A percentile compares a stretch with the other conserved stretches of the same genome.
These are phyloP conservation scores for Flaveria trinervia DNA, from an alignment of 129 eudicot genomes.

Conservation along the genomic window DNA sequence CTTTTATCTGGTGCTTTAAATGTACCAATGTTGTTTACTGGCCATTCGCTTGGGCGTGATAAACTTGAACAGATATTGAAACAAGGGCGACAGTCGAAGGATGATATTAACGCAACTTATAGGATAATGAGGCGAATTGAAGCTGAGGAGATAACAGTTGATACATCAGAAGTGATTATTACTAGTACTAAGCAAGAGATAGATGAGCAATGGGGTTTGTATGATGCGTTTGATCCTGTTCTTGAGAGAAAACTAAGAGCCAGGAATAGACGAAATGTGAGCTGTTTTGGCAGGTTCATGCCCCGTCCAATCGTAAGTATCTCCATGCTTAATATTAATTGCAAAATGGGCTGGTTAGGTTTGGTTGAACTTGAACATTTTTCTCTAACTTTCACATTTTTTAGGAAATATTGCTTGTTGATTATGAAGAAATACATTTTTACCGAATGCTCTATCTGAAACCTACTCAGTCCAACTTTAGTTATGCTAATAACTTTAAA, in stretches of 20 bases:
- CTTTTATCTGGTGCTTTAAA: constrained; percentile 78
- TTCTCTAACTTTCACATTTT: not conserved
- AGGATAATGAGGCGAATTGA: constrained; percentile 85
- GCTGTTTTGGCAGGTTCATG: constrained; percentile 78
- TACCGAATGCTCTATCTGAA: too few species aligned
- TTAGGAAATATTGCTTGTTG: not conserved
- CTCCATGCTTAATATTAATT: not conserved
- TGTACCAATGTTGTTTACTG: constrained; percentile 90
- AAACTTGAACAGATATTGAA: constrained; percentile 80
- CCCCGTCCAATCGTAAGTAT: constrained; percentile 76
- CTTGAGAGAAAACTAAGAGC: constrained; percentile 80
- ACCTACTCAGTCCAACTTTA: not conserved
- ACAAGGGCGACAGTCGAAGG: constrained; percentile 77
- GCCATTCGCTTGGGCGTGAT: constrained; percentile 90
- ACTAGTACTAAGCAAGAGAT: constrained; percentile 90
- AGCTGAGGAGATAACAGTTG: constrained; percentile 78
- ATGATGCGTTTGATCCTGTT: constrained; percentile 77
- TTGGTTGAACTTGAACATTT: not conserved
- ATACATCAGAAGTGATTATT: constrained; percentile 73
- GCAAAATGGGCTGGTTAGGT: not conserved
- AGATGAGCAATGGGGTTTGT: constrained; percentile 88
- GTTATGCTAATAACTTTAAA: not conserved
- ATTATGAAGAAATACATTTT: not conserved
- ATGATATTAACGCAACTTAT: constrained; percentile 69
- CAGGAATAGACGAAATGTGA: constrained; percentile 61